Evolutionary conservation across 768 basidiomycete genomes (phyloP), one percentile per base, ranked within the genome.

Genomic region (Strobilomyces confusus): DNA sequence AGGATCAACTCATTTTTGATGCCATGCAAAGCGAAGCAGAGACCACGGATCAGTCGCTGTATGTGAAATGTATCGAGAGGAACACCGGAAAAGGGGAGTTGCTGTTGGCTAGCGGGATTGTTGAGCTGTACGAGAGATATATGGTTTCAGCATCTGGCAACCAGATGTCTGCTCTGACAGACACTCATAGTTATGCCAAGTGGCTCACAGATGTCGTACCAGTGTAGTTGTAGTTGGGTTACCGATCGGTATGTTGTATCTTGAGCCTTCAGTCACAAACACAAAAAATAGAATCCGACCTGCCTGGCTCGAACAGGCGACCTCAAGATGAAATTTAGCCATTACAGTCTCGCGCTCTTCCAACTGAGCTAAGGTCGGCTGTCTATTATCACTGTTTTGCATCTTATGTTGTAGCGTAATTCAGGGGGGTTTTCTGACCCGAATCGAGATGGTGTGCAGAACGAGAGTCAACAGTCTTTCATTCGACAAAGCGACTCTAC

Each of bases 301-400:
- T 79, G 76, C 77, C 80, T 79, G 79, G 79, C 61, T 80, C 78
- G 79, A 80, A 80, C 79, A 78, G 80, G 77, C 76, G 77, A 79
- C 79, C 68, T 75, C 73, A 73, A 79, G 77, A 79, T 79, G 46
- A 37, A 55, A 30, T 22, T 57, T 61, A 56, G 49, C 62, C 62
- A 36, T 73, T 75, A 75, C 71, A 73, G 74, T 75, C 75, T 72
- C 67, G 73, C 72, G 74, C 75, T 75, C 75, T 75, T 76, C 75
- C 75, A 76, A 72, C 75, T 76, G 75, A 75, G 67, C 67, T 68
- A 64, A 67, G 63, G 58, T 61, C 58, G 60, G 60, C 34, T 56
- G 20, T 0, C 0, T 9, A 37, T 9, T 14, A 1, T 9, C 0
- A n/a, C 2, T 0, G 4, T 7, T n/a, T 3, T 23, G 15, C 0